Conservation (phyloP, 2,329 filamentous ascomycete genomes). For the Penicillium sp. region DNA sequence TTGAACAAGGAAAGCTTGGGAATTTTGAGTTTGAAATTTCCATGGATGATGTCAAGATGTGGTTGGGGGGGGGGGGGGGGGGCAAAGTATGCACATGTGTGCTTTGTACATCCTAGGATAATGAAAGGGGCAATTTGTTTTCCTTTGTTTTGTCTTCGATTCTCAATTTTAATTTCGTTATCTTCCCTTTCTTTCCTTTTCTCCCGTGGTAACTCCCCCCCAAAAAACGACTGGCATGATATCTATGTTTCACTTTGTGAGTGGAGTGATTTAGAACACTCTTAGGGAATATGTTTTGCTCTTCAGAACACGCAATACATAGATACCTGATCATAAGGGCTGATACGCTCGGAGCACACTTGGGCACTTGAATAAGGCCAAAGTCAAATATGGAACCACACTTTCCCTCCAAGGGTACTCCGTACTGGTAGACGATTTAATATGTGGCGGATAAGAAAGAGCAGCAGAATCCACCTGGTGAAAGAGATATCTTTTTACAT, state of each 20-base stretch:
- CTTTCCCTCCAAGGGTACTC: not conserved
- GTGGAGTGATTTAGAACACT: not conserved
- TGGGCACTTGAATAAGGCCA: not conserved
- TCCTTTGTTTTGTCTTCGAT: not conserved
- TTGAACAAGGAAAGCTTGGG: not conserved
- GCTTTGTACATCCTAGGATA: not conserved
- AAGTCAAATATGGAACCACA: not conserved
- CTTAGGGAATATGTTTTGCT: too few relatives aligned
- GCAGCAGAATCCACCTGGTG: not conserved
- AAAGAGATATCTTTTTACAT: constrained; percentile 20
- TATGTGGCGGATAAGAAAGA: not conserved
- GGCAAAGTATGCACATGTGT: too few relatives aligned
- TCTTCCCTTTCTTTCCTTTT: not conserved
- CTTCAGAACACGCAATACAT: too few relatives aligned
- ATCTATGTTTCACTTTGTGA: not conserved
- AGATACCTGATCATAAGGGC: not conserved
- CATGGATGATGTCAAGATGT: not conserved
- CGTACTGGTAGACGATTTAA: not conserved
- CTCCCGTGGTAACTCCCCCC: too few relatives aligned
- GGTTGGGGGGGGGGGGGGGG: too few relatives aligned
- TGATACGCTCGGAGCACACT: not conserved
- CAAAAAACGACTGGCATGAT: not conserved
- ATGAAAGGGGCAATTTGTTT: not conserved
- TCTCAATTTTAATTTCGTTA: not conserved
- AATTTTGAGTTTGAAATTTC: not conserved